A percentile compares a stretch with the other conserved stretches of the same genome.
phyloP scores from a whole-genome alignment of 2,329 filamentous ascomycete genomes.

The Botrytis porri region DNA sequence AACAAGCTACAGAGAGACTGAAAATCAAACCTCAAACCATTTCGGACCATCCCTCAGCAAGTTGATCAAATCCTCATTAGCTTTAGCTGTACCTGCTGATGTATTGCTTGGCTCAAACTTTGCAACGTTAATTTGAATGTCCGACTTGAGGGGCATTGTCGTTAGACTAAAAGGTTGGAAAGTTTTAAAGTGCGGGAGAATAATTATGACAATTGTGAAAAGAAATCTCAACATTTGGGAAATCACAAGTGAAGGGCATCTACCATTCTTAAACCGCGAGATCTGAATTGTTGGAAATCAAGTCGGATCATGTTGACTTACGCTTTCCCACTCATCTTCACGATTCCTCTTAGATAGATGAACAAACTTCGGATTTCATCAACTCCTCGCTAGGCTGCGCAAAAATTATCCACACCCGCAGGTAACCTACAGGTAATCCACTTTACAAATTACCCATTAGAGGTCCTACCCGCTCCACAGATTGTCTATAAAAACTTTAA shows the following conservation, averaged over 20 bases:
- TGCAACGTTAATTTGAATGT: slow-evolving; percentile 42
- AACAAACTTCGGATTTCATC: background rate
- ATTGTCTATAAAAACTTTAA: too few relatives aligned
- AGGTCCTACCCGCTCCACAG: too few relatives aligned
- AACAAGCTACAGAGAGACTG: background rate
- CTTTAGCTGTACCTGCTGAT: slow-evolving; percentile 42
- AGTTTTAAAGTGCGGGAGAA: too few relatives aligned
- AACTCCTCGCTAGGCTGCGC: too few relatives aligned
- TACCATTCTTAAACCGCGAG: background rate
- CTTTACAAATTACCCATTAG: too few relatives aligned
- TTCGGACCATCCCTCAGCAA: slow-evolving; percentile 41
- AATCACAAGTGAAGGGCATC: slow-evolving; percentile 42
- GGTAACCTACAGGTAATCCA: too few relatives aligned
- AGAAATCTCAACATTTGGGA: slow-evolving; percentile 42
- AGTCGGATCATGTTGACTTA: background rate
- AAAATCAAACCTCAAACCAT: slow-evolving; percentile 49
- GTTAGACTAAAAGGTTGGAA: background rate
- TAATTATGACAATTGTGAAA: background rate
- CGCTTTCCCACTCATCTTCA: background rate
- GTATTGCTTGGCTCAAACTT: slow-evolving; percentile 45
- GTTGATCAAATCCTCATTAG: slow-evolving; percentile 42
- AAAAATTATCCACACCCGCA: background rate
- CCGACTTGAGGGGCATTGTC: slow-evolving; percentile 40
- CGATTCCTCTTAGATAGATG: background rate
- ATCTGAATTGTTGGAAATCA: background rate